phyloP scores from a whole-genome alignment of 805 yeast genomes.

The Tetrapisispora phaffii region DNA sequence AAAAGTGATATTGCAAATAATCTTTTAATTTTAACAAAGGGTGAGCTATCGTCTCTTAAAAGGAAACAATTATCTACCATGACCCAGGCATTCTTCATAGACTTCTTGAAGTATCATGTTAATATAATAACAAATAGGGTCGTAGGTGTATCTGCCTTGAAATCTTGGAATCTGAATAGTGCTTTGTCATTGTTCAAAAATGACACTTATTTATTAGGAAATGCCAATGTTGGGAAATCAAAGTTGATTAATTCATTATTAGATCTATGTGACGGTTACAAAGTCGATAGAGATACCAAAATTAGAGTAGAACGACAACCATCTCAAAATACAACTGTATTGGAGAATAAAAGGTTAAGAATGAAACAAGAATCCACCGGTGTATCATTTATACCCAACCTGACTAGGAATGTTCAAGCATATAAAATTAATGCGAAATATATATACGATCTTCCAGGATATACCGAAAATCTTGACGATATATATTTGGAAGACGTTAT shows the following conservation, averaged over 20 bases:
- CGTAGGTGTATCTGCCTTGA: constrained; percentile 19
- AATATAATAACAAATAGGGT: constrained; percentile 23
- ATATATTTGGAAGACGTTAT: constrained; percentile 23
- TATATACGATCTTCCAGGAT: constrained; percentile 35
- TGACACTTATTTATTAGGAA: constrained; percentile 48
- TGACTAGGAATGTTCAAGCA: constrained; percentile 47
- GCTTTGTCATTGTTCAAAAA: constrained; percentile 15
- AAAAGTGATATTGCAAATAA: constrained; percentile 7
- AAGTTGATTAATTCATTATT: constrained; percentile 43
- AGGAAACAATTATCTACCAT: constrained; percentile 11
- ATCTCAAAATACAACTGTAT: no score
- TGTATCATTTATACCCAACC: constrained; percentile 51
- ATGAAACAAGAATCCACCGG: constrained; percentile 23
- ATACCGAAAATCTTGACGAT: constrained; percentile 16
- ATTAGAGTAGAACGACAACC: constrained; percentile 5
- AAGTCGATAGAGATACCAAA: constrained; percentile 6
- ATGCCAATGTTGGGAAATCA: constrained; percentile 63
- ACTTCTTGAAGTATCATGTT: constrained; percentile 23
- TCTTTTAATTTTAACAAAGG: constrained; percentile 21
- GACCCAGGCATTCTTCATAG: constrained; percentile 27
- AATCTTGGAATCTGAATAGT: constrained; percentile 22
- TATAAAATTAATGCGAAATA: constrained; percentile 29
- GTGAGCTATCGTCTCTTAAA: constrained; percentile 25
- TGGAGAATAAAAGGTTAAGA: neutral
- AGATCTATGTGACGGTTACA: constrained; percentile 20